Percentiles rank a stretch among this genome's conserved stretches.
Conservation (phyloP, 2,329 filamentous ascomycete species). For the Teratosphaeria destructans region DNA sequence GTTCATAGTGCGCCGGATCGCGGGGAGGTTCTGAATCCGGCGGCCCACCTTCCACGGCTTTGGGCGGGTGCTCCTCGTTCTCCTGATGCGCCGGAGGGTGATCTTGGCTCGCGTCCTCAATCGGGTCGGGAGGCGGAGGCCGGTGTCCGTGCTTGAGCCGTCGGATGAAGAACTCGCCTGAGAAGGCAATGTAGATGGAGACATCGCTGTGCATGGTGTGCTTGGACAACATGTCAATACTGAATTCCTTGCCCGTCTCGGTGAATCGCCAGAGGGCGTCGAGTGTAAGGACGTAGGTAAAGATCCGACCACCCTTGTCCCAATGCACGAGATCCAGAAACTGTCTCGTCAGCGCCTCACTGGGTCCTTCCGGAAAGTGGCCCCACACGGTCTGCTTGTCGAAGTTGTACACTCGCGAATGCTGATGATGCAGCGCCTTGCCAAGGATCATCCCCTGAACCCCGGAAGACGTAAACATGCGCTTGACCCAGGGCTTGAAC, state of each 20-base stretch:
- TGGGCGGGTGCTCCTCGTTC: conserved; percentile 41
- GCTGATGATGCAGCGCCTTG: conserved; percentile 81
- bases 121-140: conserved; percentile 32
- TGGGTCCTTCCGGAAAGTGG: conserved; percentile 48
- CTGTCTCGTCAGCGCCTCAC: conserved; percentile 59
- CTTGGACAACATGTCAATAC: conserved; percentile 85
- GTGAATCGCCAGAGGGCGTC: conserved; percentile 84
- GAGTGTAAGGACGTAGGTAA: conserved; percentile 83
- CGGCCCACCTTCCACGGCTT: conserved; percentile 39
- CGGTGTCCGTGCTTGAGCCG: conserved; percentile 46
- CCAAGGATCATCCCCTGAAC: conserved; percentile 71
- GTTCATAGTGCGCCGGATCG: conserved; percentile 59
- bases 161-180: conserved; percentile 85
- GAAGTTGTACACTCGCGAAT: conserved; percentile 80
- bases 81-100: conserved; percentile 30
- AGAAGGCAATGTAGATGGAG: conserved; percentile 79
- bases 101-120: conserved; percentile 32
- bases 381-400: conserved; percentile 66
- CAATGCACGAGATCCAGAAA: conserved; percentile 82
- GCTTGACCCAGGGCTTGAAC: conserved; percentile 79
- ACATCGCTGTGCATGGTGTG: conserved; percentile 97
- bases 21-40: conserved; percentile 34
- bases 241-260: conserved; percentile 90
- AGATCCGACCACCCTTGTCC: conserved; percentile 74
- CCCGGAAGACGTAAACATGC: conserved; percentile 74